These are phyloP conservation scores for Fusarium caatingaense DNA, from an alignment of 2,329 filamentous ascomycete species.

Conservation along the genomic window DNA sequence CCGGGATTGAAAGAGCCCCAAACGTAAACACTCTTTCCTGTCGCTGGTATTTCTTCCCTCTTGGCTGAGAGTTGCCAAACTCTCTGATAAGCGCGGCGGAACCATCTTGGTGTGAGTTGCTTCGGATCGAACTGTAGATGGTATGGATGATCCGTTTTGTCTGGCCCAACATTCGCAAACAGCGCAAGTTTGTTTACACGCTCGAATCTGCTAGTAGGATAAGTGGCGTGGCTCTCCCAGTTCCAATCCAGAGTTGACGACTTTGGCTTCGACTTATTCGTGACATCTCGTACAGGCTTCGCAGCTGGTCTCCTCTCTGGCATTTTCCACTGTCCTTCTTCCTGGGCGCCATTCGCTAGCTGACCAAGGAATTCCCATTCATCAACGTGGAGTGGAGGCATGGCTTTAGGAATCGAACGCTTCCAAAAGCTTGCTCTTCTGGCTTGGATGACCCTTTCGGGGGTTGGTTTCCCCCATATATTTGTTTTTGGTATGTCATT, in stretches of 20 bases:
- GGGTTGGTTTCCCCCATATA: constrained; percentile 61
- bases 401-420: constrained; percentile 56
- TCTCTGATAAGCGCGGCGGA: constrained; percentile 60
- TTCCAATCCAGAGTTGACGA: constrained; percentile 47
- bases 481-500: constrained; percentile 56
- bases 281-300: background rate
- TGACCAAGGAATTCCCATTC: constrained; percentile 68
- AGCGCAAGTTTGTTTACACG: constrained; percentile 47
- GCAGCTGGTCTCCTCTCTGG: constrained; percentile 49
- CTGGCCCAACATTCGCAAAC: constrained; percentile 38
- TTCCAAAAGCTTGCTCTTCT: constrained; percentile 63
- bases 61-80: constrained; percentile 60
- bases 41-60: constrained; percentile 52
- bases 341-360: constrained; percentile 57
- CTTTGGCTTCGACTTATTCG: background rate
- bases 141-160: constrained; percentile 54
- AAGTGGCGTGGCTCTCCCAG: constrained; percentile 58
- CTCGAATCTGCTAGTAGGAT: constrained; percentile 55
- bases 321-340: constrained; percentile 51
- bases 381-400: constrained; percentile 64
- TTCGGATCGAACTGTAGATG: constrained; percentile 49
- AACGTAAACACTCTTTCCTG: constrained; percentile 51
- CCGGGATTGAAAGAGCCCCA: constrained; percentile 58
- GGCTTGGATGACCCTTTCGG: constrained; percentile 53
- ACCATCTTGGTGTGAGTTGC: constrained; percentile 54